Conservation (phyloP, 148 eudicot genomes). For the Fagopyrum esculentum region DNA sequence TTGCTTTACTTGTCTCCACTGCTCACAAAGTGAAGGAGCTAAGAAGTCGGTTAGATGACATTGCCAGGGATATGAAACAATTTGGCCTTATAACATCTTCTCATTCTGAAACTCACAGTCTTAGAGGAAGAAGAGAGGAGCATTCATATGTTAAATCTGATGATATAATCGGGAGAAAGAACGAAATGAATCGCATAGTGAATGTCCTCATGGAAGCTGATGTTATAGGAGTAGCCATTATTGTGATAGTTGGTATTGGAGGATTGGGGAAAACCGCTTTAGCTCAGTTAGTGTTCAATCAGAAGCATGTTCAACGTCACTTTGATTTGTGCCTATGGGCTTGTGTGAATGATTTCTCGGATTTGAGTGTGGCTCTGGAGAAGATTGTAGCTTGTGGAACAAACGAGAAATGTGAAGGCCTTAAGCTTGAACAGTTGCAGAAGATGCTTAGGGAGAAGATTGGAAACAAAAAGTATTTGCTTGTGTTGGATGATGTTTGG, state of each 20-base stretch:
- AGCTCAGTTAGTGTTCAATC: constrained; percentile 11
- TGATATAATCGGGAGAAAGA: neutral
- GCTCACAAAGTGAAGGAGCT: neutral
- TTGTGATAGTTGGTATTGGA: constrained; percentile 24
- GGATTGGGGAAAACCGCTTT: constrained; percentile 27
- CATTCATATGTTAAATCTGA: neutral
- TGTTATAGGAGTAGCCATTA: neutral
- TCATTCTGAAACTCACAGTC: too few species aligned
- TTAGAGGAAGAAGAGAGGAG: neutral
- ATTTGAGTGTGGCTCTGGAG: constrained; percentile 14
- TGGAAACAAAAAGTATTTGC: constrained; percentile 10
- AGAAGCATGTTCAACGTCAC: neutral
- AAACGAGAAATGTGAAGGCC: constrained; percentile 7
- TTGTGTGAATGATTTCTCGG: constrained; percentile 16
- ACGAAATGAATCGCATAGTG: neutral
- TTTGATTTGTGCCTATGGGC: constrained; percentile 23
- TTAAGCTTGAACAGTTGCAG: constrained; percentile 14
- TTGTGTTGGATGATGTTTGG: constrained; percentile 27
- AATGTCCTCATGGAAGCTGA: neutral
- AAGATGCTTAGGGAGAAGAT: constrained; percentile 7
- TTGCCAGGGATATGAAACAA: neutral
- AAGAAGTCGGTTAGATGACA: neutral
- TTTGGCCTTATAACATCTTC: neutral
- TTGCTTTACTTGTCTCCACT: neutral
- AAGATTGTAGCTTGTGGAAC: constrained; percentile 18